phyloP scores from a whole-genome alignment of 202 grass and related monocot species.

The Bolboschoenoplectus hybrid region DNA sequence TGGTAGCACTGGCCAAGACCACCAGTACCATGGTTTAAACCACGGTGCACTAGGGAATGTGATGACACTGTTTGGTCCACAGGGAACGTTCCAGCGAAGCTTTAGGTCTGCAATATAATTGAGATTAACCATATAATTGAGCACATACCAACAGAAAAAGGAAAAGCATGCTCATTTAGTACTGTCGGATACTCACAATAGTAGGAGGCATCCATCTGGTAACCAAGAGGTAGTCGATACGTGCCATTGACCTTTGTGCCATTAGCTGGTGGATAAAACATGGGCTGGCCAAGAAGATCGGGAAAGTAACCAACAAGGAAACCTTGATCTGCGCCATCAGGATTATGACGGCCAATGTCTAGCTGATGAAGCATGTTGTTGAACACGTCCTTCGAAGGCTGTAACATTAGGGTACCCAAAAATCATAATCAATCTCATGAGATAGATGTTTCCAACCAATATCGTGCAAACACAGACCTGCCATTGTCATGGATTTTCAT shows the following conservation, averaged over 20 bases:
- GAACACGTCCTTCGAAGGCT: constrained; percentile 95
- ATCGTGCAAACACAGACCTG: not conserved
- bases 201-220: constrained; percentile 99
- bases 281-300: constrained; percentile 73
- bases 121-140: not conserved
- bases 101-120: constrained; percentile 72
- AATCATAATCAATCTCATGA: constrained; percentile 28
- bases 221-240: constrained; percentile 87
- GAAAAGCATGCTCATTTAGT: constrained; percentile 6
- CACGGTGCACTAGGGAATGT: constrained; percentile 94
- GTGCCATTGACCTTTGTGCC: constrained; percentile 82
- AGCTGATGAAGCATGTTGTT: constrained; percentile 86
- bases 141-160: not conserved
- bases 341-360: constrained; percentile 64
- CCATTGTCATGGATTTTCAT: constrained; percentile 2
- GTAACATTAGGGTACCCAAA: constrained; percentile 37
- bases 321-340: constrained; percentile 91
- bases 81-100: constrained; percentile 83
- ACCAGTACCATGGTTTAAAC: constrained; percentile 99
- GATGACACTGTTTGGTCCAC: constrained; percentile 91
- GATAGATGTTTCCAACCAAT: constrained; percentile 15
- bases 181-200: constrained; percentile 62
- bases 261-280: constrained; percentile 83
- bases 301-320: constrained; percentile 83
- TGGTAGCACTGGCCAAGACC: constrained; percentile 94